Percentiles rank a stretch among this genome's conserved stretches.
Evolutionary conservation across 805 yeast species (phyloP).

Genomic region (Teunomyces barrocoloradensis): DNA sequence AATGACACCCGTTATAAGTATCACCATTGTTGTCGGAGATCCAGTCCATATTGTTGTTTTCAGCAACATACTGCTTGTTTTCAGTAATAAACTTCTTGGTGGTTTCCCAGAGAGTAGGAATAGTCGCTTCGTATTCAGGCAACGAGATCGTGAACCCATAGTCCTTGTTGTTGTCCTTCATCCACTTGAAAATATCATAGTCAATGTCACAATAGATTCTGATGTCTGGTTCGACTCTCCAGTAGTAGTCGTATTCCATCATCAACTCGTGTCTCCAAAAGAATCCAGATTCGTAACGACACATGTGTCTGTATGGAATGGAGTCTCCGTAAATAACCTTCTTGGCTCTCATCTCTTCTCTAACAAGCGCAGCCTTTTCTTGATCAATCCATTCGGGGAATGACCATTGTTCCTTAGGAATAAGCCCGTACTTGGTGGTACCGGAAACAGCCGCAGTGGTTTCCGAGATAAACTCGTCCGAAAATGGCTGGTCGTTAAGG

Average conservation of each 20-base stretch:
- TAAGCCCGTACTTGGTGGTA: slow-evolving; percentile 67
- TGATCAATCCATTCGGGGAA: slow-evolving; percentile 82
- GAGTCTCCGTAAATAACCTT: slow-evolving; percentile 72
- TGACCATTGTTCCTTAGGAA: slow-evolving; percentile 86
- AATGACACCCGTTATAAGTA: slow-evolving; percentile 78
- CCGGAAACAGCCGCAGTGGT: slow-evolving; percentile 75
- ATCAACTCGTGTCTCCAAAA: slow-evolving; percentile 76
- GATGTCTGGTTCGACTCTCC: slow-evolving; percentile 93
- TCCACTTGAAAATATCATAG: slow-evolving; percentile 80
- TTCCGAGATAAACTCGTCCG: slow-evolving; percentile 71
- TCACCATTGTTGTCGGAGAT: slow-evolving; percentile 66
- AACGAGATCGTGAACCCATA: slow-evolving; percentile 87
- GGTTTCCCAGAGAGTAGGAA: slow-evolving; percentile 80
- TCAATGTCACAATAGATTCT: slow-evolving; percentile 78
- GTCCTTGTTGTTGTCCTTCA: slow-evolving; percentile 72
- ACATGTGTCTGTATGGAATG: slow-evolving; percentile 85
- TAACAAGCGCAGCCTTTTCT: slow-evolving; percentile 61
- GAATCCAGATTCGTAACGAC: slow-evolving; percentile 88
- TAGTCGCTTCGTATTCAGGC: slow-evolving; percentile 79
- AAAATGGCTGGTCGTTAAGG: slow-evolving; percentile 81
- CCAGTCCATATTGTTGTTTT: slow-evolving; percentile 67
- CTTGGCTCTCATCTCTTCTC: slow-evolving; percentile 55
- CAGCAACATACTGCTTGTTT: slow-evolving; percentile 59
- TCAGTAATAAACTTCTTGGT: slow-evolving; percentile 64
- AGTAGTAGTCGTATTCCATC: slow-evolving; percentile 81